A percentile compares a stretch with the other conserved stretches of the same genome.
Conservation (phyloP, 2,329 filamentous ascomycete species). For the Microascus cirrosus region DNA sequence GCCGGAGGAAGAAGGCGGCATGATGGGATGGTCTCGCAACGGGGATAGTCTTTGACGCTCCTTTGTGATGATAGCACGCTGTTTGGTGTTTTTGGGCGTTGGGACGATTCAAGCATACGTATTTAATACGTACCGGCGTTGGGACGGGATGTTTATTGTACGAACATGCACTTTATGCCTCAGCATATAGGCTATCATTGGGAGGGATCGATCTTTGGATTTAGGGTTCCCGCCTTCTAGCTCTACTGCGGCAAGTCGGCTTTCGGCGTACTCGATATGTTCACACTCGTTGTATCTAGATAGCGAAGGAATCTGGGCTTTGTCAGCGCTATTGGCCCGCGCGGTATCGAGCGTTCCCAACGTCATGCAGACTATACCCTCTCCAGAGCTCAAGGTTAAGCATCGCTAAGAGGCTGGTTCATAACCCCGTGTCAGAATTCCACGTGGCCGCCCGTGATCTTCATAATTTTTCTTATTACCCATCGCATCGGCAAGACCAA, state of each 20-base stretch:
- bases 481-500: too few relatives aligned
- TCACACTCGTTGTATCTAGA: background rate
- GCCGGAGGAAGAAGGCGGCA: constrained; percentile 36
- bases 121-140: constrained; percentile 2
- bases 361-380: too few relatives aligned
- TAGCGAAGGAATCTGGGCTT: background rate
- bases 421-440: too few relatives aligned
- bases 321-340: too few relatives aligned
- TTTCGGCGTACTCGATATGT: background rate
- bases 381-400: too few relatives aligned
- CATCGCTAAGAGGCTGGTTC: too few relatives aligned
- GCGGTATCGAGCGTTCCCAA: too few relatives aligned
- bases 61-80: background rate
- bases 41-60: background rate
- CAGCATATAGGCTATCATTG: background rate
- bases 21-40: background rate
- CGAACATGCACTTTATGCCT: background rate
- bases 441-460: too few relatives aligned
- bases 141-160: background rate
- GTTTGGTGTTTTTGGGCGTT: constrained; percentile 2
- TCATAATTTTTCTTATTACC: too few relatives aligned
- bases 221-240: background rate
- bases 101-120: constrained; percentile 3
- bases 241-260: background rate
- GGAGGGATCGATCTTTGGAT: background rate